phyloP scores from a whole-genome alignment of 2,329 filamentous ascomycete species.

The Alternaria sp. region DNA sequence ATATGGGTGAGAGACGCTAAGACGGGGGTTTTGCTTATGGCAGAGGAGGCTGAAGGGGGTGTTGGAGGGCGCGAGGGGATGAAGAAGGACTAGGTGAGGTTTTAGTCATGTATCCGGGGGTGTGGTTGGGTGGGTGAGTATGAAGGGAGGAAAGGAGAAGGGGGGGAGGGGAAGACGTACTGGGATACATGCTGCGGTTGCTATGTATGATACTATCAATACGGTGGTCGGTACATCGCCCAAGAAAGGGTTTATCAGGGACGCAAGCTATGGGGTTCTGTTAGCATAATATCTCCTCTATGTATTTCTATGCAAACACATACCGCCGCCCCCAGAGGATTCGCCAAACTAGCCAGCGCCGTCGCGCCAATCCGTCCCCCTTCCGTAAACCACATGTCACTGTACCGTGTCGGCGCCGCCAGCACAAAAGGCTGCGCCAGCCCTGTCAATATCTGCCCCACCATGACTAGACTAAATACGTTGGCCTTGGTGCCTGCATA shows the following conservation, averaged over 20 bases:
- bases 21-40: constrained; percentile 63
- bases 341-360: constrained; percentile 82
- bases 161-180: not conserved
- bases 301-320: constrained; percentile 20
- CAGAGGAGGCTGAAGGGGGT: constrained; percentile 73
- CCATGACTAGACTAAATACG: constrained; percentile 79
- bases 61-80: constrained; percentile 79
- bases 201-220: constrained; percentile 83
- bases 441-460: constrained; percentile 89
- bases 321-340: constrained; percentile 87
- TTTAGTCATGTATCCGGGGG: too few species aligned
- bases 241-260: constrained; percentile 83
- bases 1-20: constrained; percentile 60
- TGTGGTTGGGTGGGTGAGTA: not conserved
- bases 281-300: constrained; percentile 10
- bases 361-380: constrained; percentile 85
- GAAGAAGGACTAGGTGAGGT: constrained; percentile 68
- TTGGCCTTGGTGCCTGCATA: constrained; percentile 72
- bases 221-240: constrained; percentile 82
- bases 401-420: constrained; percentile 87
- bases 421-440: constrained; percentile 92
- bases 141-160: accelerated
- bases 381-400: constrained; percentile 92
- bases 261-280: constrained; percentile 61
- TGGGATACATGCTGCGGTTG: constrained; percentile 74